A percentile compares a stretch with the other conserved stretches of the same genome.
These are phyloP conservation scores for Schizosaccharomyces japonicus DNA, from an alignment of 805 yeast genomes.

Conservation along the genomic window DNA sequence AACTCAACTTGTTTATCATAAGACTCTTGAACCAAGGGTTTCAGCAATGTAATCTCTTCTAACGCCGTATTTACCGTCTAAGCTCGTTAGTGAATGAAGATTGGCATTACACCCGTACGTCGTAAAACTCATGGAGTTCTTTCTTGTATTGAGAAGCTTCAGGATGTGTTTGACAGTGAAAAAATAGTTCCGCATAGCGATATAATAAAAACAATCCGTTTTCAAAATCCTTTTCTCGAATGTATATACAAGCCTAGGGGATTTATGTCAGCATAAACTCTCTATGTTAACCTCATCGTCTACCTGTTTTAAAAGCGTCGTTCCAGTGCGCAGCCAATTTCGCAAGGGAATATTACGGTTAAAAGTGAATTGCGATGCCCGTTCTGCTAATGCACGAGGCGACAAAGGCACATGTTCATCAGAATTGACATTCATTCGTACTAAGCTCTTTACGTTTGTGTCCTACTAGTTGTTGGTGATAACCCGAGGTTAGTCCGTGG, in stretches of 20 bases:
- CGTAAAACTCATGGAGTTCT: neutral
- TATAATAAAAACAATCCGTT: conserved; percentile 9
- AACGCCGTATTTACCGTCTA: neutral
- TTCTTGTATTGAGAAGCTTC: neutral
- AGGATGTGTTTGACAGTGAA: conserved; percentile 7
- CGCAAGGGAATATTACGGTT: conserved; percentile 26
- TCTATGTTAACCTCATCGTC: neutral
- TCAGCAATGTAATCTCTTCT: neutral
- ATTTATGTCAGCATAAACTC: conserved; percentile 12
- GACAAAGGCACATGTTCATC: too few relatives aligned
- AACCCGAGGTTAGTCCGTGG: too few relatives aligned
- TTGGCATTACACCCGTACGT: too few relatives aligned
- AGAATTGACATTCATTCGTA: too few relatives aligned
- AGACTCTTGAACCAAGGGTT: neutral
- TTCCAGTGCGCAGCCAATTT: conserved; percentile 33
- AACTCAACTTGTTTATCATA: neutral
- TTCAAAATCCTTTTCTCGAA: neutral
- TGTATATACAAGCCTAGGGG: neutral
- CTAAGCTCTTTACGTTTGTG: too few relatives aligned
- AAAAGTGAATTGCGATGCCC: conserved; percentile 31
- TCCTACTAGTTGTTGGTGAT: too few relatives aligned
- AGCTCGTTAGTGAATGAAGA: too few relatives aligned
- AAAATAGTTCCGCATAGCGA: neutral
- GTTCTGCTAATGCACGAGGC: neutral
- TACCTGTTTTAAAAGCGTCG: conserved; percentile 21